A percentile compares a stretch with the other conserved stretches of the same genome.
phyloP scores from a whole-genome alignment of 495 filamentous ascomycete genomes.

The Xylaria cubensis region DNA sequence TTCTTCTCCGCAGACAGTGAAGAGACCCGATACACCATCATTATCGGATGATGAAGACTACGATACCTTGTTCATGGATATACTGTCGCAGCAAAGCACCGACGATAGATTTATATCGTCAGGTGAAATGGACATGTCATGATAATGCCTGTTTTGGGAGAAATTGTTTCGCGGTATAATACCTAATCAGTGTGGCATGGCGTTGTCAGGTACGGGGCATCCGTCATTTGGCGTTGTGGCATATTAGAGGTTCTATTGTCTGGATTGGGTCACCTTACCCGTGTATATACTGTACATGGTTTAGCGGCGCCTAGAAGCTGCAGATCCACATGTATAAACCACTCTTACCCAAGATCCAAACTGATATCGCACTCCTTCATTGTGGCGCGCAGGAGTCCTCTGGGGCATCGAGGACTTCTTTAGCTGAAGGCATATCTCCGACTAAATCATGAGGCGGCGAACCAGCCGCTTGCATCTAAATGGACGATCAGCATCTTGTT shows the following conservation, averaged over 20 bases:
- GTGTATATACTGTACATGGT: constrained; percentile 28
- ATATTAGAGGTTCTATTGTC: constrained; percentile 33
- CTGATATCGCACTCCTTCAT: constrained; percentile 47
- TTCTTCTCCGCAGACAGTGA: constrained; percentile 30
- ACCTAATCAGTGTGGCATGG: not conserved
- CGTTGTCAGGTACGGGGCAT: constrained; percentile 26
- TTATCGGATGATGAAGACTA: constrained; percentile 65
- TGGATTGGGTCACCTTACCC: constrained; percentile 27
- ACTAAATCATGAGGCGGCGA: constrained; percentile 90
- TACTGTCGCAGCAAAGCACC: constrained; percentile 39
- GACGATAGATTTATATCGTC: constrained; percentile 30
- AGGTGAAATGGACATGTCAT: constrained; percentile 43
- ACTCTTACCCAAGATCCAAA: constrained; percentile 25
- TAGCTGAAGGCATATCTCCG: constrained; percentile 81
- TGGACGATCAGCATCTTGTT: constrained; percentile 31
- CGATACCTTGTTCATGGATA: constrained; percentile 56
- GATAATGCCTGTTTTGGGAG: constrained; percentile 9
- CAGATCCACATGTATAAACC: constrained; percentile 33
- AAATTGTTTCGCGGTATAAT: not conserved
- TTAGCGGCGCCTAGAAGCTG: constrained; percentile 26
- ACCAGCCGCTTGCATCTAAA: constrained; percentile 92
- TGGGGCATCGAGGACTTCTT: constrained; percentile 72
- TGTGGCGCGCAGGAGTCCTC: constrained; percentile 77
- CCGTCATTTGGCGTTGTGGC: constrained; percentile 31
- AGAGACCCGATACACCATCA: constrained; percentile 24